Conservation (phyloP, 306 rosid species). For the Cajanus cajan region DNA sequence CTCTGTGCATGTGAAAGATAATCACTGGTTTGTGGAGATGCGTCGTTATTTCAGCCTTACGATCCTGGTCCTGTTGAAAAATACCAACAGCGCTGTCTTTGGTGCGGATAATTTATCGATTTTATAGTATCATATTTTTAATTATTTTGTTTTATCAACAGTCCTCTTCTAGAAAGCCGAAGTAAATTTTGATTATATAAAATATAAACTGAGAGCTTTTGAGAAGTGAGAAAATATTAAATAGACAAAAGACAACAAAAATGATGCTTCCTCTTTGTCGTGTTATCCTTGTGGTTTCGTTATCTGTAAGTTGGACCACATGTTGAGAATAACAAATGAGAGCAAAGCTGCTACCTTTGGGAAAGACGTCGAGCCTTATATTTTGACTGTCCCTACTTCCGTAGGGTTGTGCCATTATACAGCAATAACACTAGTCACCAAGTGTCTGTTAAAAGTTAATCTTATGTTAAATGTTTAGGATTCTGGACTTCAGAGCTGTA, state of each 20-base stretch:
- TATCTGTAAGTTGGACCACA: constrained; percentile 28
- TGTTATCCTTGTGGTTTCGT: constrained; percentile 24
- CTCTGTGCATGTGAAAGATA: constrained; percentile 1
- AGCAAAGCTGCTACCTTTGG: constrained; percentile 27
- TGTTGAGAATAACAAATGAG: neutral
- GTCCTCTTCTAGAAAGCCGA: neutral
- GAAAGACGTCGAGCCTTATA: neutral
- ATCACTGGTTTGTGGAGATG: neutral
- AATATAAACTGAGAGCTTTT: neutral
- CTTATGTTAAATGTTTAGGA: neutral
- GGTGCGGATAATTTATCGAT: neutral
- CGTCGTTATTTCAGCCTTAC: neutral
- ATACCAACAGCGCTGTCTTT: neutral
- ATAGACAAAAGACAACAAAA: neutral
- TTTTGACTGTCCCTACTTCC: constrained; percentile 16
- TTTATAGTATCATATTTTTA: neutral
- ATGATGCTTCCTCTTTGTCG: constrained; percentile 29
- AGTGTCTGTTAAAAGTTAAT: neutral
- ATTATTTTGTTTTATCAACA: neutral
- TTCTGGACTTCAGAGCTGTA: neutral
- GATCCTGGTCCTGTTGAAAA: neutral
- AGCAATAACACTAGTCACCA: neutral
- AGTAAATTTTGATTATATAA: neutral
- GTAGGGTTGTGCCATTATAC: constrained; percentile 3
- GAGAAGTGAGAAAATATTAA: neutral